Conservation (phyloP, 1,284 basidiomycete genomes). For the Leccinum griseonigrum region DNA sequence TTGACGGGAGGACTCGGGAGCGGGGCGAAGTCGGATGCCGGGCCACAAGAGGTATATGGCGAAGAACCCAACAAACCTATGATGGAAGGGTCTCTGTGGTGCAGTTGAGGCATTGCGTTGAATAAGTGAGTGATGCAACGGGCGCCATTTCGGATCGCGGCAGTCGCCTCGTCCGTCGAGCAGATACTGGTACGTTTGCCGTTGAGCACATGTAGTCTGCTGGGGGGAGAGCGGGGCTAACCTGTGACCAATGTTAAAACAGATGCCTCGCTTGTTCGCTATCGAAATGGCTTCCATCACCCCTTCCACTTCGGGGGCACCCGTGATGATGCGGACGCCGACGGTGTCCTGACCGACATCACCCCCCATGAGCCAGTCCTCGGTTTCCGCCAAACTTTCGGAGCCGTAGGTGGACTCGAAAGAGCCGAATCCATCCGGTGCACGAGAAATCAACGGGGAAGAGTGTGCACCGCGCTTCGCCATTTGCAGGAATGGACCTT, state of each 20-base stretch:
- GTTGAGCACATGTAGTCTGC: conserved; percentile 8
- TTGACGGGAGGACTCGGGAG: conserved; percentile 20
- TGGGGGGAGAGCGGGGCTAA: conserved; percentile 28
- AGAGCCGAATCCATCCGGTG: conserved; percentile 55
- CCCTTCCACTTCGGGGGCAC: conserved; percentile 83
- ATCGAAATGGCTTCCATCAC: conserved; percentile 68
- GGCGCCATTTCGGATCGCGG: conserved; percentile 68
- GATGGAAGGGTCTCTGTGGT: conserved; percentile 82
- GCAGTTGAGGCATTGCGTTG: conserved; percentile 89
- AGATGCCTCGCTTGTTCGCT: conserved; percentile 64
- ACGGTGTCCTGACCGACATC: conserved; percentile 35
- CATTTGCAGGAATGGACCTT: conserved; percentile 83
- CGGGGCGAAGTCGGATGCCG: conserved; percentile 27
- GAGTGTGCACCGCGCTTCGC: conserved; percentile 82
- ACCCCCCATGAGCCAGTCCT: conserved; percentile 63
- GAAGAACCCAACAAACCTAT: conserved; percentile 85
- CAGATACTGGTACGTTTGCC: conserved; percentile 45
- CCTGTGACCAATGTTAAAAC: conserved; percentile 88
- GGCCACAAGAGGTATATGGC: conserved; percentile 50
- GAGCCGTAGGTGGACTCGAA: conserved; percentile 77
- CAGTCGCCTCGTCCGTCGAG: conserved; percentile 63
- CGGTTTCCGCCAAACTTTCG: conserved; percentile 55
- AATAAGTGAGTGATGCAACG: conserved; percentile 88
- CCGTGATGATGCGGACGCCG: conserved; percentile 81
- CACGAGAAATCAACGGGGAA: conserved; percentile 64